phyloP scores from a whole-genome alignment of 257 asterid genomes.

The Sherardia arvensis region DNA sequence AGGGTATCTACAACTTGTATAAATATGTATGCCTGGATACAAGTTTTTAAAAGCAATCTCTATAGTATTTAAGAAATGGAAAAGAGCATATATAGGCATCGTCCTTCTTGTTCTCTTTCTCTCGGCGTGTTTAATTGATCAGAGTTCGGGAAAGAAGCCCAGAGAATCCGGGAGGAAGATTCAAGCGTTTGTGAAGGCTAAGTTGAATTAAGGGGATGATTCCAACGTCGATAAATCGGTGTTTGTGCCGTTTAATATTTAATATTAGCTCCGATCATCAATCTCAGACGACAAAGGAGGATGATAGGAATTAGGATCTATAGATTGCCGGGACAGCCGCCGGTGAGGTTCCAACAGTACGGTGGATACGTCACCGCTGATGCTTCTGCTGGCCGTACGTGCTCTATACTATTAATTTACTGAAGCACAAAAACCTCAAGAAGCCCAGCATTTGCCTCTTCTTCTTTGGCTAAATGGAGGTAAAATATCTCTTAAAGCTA shows the following conservation, averaged over 20 bases:
- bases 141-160: constrained; percentile 5
- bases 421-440: constrained; percentile 35
- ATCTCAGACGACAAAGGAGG: constrained; percentile 29
- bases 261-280: neutral
- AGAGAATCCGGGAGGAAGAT: constrained; percentile 34
- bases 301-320: constrained; percentile 43
- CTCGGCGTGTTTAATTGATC: neutral
- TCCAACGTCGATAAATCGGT: constrained; percentile 29
- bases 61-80: too few species aligned
- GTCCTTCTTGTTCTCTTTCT: constrained; percentile 19
- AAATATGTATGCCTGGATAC: too few species aligned
- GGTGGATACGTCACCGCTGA: constrained; percentile 70
- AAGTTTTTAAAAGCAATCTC: too few species aligned
- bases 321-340: constrained; percentile 59
- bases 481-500: too few species aligned
- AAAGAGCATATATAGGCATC: too few species aligned
- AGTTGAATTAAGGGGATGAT: constrained; percentile 13
- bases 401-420: constrained; percentile 65
- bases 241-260: constrained; percentile 27
- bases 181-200: constrained; percentile 33
- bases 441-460: constrained; percentile 44
- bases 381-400: constrained; percentile 50
- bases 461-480: constrained; percentile 97
- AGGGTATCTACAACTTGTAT: too few species aligned
- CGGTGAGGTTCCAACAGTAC: constrained; percentile 48